Evolutionary conservation across 139 green algal genomes (phyloP).

Genomic region (Yamagishiella unicocca): DNA sequence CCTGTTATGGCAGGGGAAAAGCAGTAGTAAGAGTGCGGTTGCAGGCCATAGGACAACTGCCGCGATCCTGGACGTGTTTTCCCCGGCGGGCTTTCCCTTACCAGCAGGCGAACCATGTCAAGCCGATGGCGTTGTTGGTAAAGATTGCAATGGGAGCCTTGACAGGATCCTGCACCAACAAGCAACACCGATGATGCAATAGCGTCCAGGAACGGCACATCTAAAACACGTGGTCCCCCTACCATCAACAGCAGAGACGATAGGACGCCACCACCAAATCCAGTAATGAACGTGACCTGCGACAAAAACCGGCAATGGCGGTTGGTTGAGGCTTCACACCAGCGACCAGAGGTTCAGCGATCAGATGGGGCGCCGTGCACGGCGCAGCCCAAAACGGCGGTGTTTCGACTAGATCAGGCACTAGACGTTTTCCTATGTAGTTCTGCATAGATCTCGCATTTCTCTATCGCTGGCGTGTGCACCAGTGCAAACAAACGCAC

Average conservation of each 20-base stretch:
- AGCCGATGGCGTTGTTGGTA: constrained; percentile 48
- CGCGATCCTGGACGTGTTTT: no score
- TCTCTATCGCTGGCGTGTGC: no score
- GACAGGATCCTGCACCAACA: constrained; percentile 44
- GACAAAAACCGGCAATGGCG: background rate
- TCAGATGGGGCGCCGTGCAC: no score
- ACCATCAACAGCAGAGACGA: constrained; percentile 62
- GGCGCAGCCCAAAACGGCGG: no score
- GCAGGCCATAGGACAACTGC: no score
- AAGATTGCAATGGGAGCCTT: constrained; percentile 58
- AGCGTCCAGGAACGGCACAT: background rate
- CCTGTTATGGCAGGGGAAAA: no score
- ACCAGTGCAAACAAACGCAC: background rate
- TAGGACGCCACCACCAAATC: constrained; percentile 64
- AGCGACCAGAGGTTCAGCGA: no score
- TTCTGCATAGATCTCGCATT: no score
- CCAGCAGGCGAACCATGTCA: constrained; percentile 39
- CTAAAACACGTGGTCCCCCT: background rate
- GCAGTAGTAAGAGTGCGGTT: no score
- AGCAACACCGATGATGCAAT: background rate
- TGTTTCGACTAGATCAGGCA: no score
- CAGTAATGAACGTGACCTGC: constrained; percentile 53
- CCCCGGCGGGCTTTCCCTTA: background rate
- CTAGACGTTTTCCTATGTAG: no score
- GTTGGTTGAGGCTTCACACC: no score